Conservation (phyloP, 768 basidiomycete genomes). For the Dioszegia aurantiaca region DNA sequence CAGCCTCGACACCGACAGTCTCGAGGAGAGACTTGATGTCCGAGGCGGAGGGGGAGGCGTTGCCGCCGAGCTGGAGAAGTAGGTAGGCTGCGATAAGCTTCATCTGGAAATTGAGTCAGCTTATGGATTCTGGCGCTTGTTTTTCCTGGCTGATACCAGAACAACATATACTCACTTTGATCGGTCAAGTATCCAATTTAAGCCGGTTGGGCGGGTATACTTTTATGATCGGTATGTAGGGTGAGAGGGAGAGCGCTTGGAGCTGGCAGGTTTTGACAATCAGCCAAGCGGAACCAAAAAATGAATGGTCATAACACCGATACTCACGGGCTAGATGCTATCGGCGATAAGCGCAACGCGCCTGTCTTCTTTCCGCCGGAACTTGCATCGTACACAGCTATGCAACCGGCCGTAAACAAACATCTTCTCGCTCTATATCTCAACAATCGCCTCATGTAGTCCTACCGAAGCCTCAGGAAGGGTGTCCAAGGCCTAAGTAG, state of each 20-base stretch:
- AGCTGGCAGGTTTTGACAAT: too few relatives aligned
- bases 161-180: neutral
- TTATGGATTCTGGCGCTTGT: conserved; percentile 4
- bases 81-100: conserved; percentile 83
- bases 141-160: conserved; percentile 2
- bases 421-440: too few relatives aligned
- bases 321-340: too few relatives aligned
- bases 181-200: conserved; percentile 31
- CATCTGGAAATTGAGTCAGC: conserved; percentile 43
- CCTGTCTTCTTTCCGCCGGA: too few relatives aligned
- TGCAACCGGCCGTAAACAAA: too few relatives aligned
- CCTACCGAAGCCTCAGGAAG: too few relatives aligned
- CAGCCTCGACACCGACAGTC: conserved; percentile 82
- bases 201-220: conserved; percentile 21
- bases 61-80: conserved; percentile 92
- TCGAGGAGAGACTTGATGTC: conserved; percentile 85
- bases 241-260: neutral
- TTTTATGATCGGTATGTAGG: neutral
- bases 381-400: too few relatives aligned
- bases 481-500: too few relatives aligned
- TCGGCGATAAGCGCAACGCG: too few relatives aligned
- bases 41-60: conserved; percentile 73
- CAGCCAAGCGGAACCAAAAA: too few relatives aligned
- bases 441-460: too few relatives aligned
- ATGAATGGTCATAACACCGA: too few relatives aligned